Evolutionary conservation across 2,329 filamentous ascomycete genomes (phyloP).

Genomic region (Zalaria obscura): DNA sequence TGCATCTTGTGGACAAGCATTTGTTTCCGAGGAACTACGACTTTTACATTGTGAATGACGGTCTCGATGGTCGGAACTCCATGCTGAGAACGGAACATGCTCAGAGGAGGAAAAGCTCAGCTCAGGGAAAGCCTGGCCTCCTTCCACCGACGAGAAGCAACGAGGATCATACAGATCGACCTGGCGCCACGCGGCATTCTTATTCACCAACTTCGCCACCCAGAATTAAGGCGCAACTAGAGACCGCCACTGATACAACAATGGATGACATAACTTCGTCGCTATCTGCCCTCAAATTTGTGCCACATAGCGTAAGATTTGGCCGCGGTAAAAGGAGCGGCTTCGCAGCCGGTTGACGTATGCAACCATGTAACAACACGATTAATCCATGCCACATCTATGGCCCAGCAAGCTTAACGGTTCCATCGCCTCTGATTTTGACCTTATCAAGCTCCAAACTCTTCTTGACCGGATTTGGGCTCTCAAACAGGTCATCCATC

Average conservation of each 20-base stretch:
- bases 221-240: background rate
- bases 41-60: constrained; percentile 72
- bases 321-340: constrained; percentile 41
- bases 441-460: too few species aligned
- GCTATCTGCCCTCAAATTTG: constrained; percentile 59
- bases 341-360: too few species aligned
- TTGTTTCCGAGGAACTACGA: constrained; percentile 77
- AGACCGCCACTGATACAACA: background rate
- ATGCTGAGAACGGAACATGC: constrained; percentile 48
- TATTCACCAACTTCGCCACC: background rate
- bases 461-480: too few species aligned
- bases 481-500: too few species aligned
- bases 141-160: background rate
- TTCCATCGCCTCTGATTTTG: too few species aligned
- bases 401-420: too few species aligned
- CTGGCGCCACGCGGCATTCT: background rate
- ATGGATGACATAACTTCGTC: constrained; percentile 49
- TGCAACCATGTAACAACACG: too few species aligned
- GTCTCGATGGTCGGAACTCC: constrained; percentile 73
- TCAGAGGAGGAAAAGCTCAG: background rate
- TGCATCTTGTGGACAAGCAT: constrained; percentile 91
- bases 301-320: constrained; percentile 54
- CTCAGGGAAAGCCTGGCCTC: background rate
- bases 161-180: background rate
- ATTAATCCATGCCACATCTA: too few species aligned